Conservation (phyloP, 371 early-diverging fungal species). For the Mortierella sp. region DNA sequence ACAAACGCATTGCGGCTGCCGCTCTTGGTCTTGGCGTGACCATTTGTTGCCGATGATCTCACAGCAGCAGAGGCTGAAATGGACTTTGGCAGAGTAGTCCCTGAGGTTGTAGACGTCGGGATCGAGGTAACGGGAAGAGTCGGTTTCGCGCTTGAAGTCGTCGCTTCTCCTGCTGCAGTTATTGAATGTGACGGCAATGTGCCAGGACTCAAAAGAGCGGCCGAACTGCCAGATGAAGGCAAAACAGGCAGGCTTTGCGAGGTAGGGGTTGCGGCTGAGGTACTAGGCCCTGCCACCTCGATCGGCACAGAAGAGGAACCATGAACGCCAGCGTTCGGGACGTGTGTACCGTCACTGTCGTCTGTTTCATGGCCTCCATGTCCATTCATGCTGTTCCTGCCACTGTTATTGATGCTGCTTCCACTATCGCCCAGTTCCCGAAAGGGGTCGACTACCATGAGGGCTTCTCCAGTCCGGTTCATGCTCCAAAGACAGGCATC, state of each 20-base stretch:
- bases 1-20: slow-evolving; percentile 35
- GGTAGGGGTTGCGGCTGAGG: slow-evolving; percentile 1
- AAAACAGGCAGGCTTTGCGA: slow-evolving; percentile 16
- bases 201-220: neutral
- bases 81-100: slow-evolving; percentile 11
- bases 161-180: neutral
- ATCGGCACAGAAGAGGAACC: neutral
- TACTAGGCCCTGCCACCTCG: neutral
- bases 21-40: slow-evolving; percentile 41
- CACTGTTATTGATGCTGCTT: slow-evolving; percentile 40
- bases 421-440: slow-evolving; percentile 41
- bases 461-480: slow-evolving; percentile 49
- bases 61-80: slow-evolving; percentile 16
- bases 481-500: slow-evolving; percentile 60
- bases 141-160: neutral
- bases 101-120: neutral
- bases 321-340: slow-evolving; percentile 22
- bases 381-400: slow-evolving; percentile 30
- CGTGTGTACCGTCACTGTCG: slow-evolving; percentile 9
- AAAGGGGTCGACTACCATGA: slow-evolving; percentile 44
- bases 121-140: neutral
- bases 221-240: neutral
- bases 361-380: slow-evolving; percentile 20
- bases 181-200: neutral
- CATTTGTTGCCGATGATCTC: slow-evolving; percentile 13